Evolutionary conservation across 345 rosid species (phyloP).

Genomic region (Gynandropsis gynandra): DNA sequence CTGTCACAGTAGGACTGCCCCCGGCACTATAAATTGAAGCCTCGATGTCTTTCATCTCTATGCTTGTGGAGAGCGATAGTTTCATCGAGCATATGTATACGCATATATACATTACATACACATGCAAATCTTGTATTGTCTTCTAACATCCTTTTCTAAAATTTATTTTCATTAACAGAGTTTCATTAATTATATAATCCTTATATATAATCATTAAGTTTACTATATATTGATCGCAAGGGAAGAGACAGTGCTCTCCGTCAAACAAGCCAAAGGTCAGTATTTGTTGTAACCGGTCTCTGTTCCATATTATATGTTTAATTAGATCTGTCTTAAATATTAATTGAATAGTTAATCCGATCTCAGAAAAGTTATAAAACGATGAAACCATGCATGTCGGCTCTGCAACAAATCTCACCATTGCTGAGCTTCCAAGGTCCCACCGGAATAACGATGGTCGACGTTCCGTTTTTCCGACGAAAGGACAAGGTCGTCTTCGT

Average conservation of each 20-base stretch:
- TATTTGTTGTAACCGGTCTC: constrained; percentile 20
- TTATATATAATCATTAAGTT: not conserved
- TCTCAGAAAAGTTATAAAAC: constrained; percentile 16
- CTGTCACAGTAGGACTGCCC: constrained; percentile 14
- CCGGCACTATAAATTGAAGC: constrained; percentile 21
- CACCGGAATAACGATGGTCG: constrained; percentile 28
- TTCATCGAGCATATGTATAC: constrained; percentile 1
- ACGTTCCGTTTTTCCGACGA: constrained; percentile 40
- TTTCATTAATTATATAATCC: not conserved
- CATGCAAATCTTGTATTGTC: constrained; percentile 12
- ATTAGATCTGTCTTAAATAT: constrained; percentile 25
- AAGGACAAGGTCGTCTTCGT: constrained; percentile 76
- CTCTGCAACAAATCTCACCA: constrained; percentile 44
- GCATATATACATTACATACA: constrained; percentile 4
- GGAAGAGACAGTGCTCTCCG: constrained; percentile 3
- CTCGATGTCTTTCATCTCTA: constrained; percentile 13
- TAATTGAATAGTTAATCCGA: constrained; percentile 15
- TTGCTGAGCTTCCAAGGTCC: constrained; percentile 37
- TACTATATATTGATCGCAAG: too few species aligned
- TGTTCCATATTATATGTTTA: constrained; percentile 21
- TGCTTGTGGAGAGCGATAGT: constrained; percentile 13
- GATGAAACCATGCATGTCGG: constrained; percentile 43
- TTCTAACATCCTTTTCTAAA: not conserved
- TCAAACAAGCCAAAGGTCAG: constrained; percentile 31
- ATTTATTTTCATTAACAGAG: not conserved